These are phyloP conservation scores for Cornus suecica DNA, from an alignment of 148 eudicot genomes.

Conservation along the genomic window DNA sequence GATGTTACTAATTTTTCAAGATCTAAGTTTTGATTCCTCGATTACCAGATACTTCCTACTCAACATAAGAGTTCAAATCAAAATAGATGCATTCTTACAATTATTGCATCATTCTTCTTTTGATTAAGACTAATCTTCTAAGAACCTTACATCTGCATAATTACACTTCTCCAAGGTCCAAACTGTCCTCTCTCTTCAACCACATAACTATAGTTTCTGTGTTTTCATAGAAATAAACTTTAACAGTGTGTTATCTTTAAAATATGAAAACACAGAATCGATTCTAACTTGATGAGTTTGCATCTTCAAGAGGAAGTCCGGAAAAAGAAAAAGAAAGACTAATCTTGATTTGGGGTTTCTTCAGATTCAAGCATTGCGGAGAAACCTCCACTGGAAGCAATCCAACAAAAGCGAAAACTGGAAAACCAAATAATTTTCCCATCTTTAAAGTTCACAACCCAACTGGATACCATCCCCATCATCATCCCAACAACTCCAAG, in stretches of 20 bases:
- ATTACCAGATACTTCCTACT: neutral
- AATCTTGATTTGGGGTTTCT: constrained; percentile 12
- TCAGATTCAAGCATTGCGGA: constrained; percentile 57
- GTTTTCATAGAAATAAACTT: no score
- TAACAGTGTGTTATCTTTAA: neutral
- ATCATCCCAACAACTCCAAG: constrained; percentile 40
- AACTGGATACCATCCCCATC: constrained; percentile 43
- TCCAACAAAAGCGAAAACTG: constrained; percentile 27
- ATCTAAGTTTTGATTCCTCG: neutral
- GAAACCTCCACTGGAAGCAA: constrained; percentile 31
- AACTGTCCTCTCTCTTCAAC: no score
- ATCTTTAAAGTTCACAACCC: constrained; percentile 19
- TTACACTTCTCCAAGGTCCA: no score
- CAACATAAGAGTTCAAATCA: neutral
- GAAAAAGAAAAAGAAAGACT: neutral
- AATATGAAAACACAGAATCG: neutral
- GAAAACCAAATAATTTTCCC: constrained; percentile 23
- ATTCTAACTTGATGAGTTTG: neutral
- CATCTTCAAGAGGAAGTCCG: no score
- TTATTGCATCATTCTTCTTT: neutral
- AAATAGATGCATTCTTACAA: neutral
- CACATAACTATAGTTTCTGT: no score
- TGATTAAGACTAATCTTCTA: neutral
- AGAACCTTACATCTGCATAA: neutral
- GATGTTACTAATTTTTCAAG: neutral